Conservation (phyloP, 352 stramenopile species). For the Nothophytophthora sp. region DNA sequence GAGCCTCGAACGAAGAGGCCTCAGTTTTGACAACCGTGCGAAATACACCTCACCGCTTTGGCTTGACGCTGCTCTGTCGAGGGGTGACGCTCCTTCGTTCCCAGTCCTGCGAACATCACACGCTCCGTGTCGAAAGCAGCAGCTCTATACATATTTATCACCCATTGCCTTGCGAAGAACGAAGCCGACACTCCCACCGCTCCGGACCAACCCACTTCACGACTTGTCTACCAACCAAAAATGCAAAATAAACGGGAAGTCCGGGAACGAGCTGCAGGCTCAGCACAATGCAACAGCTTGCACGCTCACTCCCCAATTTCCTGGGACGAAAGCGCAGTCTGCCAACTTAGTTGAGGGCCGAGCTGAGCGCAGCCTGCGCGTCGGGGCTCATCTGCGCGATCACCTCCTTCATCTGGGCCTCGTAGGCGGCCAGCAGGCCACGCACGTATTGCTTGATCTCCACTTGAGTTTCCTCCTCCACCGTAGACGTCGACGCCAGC, state of each 20-base stretch:
- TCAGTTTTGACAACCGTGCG: too few species aligned
- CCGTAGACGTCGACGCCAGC: slow-evolving; percentile 54
- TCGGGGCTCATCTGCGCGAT: slow-evolving; percentile 75
- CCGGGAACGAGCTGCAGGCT: background rate
- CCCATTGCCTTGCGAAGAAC: background rate
- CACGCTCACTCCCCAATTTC: slow-evolving; percentile 11
- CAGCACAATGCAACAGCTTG: background rate
- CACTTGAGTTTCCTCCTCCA: slow-evolving; percentile 75
- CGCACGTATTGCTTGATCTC: slow-evolving; percentile 74
- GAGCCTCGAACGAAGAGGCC: too few species aligned
- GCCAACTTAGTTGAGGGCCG: slow-evolving; percentile 45
- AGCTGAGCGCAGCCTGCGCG: slow-evolving; percentile 64
- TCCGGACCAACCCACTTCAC: background rate
- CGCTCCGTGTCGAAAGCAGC: background rate
- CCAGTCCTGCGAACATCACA: background rate
- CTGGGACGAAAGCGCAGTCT: slow-evolving; percentile 9
- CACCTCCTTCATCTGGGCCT: slow-evolving; percentile 81
- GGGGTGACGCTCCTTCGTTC: background rate
- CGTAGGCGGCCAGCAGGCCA: slow-evolving; percentile 62
- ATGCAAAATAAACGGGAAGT: slow-evolving; percentile 21
- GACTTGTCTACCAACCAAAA: slow-evolving; percentile 37
- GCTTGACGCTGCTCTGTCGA: too few species aligned
- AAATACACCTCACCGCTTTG: too few species aligned
- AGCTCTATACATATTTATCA: slow-evolving; percentile 8
- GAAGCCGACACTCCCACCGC: background rate